Conservation (phyloP, 2,329 filamentous ascomycete genomes). For the Calonectria multiphialidica region DNA sequence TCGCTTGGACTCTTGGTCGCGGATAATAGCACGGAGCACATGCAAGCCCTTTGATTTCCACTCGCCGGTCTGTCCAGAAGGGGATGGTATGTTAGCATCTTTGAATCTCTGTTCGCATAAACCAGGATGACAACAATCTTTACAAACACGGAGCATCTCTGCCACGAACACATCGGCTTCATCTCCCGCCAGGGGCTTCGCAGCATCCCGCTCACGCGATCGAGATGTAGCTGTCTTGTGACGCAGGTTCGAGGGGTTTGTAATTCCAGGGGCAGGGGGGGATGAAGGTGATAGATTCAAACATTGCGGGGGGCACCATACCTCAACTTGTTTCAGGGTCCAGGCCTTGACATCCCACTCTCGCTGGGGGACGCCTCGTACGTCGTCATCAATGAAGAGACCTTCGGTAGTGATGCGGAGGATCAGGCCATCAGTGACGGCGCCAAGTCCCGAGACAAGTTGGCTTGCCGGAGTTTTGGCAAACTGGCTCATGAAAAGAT, state of each 20-base stretch:
- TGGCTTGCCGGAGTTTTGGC: slow-evolving; percentile 91
- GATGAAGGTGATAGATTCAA: slow-evolving; percentile 59
- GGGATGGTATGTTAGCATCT: slow-evolving; percentile 55
- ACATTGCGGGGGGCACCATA: slow-evolving; percentile 80
- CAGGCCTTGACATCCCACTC: slow-evolving; percentile 99
- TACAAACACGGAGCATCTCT: slow-evolving; percentile 74
- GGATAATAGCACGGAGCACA: slow-evolving; percentile 72
- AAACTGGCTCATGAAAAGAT: slow-evolving; percentile 90
- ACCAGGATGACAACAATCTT: slow-evolving; percentile 70
- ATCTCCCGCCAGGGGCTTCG: slow-evolving; percentile 68
- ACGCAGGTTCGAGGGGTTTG: slow-evolving; percentile 55
- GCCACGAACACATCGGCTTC: slow-evolving; percentile 75
- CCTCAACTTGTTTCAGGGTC: slow-evolving; percentile 94
- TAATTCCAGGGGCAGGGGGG: slow-evolving; percentile 53
- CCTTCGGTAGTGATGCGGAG: slow-evolving; percentile 94
- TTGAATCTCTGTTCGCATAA: slow-evolving; percentile 59
- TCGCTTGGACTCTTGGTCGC: slow-evolving; percentile 75
- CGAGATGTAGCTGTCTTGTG: slow-evolving; percentile 61
- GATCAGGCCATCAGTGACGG: slow-evolving; percentile 92
- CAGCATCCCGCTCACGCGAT: slow-evolving; percentile 61
- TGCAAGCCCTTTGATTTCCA: slow-evolving; percentile 69
- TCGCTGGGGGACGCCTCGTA: slow-evolving; percentile 89
- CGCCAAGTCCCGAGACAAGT: slow-evolving; percentile 84
- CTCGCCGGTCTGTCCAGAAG: slow-evolving; percentile 62
- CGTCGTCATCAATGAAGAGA: slow-evolving; percentile 96